Base-by-base conservation (phyloP, 192 early-diverging fungal species). In the Gryganskiella cystojenkinii region DNA sequence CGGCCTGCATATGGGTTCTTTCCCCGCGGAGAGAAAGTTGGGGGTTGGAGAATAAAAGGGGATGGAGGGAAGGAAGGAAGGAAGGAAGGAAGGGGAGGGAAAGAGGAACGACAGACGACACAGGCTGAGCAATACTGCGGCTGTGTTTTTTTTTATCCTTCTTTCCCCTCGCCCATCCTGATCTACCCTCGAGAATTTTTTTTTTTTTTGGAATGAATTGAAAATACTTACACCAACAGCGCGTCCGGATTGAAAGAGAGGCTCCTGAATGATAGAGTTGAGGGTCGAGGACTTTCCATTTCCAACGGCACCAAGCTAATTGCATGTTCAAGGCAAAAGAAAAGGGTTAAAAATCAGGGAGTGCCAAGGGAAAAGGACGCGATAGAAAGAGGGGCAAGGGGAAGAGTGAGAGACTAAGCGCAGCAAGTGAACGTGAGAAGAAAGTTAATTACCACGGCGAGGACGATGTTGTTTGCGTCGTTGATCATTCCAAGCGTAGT, bases 251-350 rank as follows among this genome's bases (percentile, higher is more conserved):
- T 70, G 73, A 61, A 82, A 86, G 15, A 83, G 60, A 24, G 75
- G 70, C 35, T 81, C 81, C 47, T 79, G 83, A 42, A 80, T 71
- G 59, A 86, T 86, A 27, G 85, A 80, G 43, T 86, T 86, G 2
- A 86, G 69, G 33, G 84, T 68, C 22, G 81, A 83, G 13, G 83
- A 84, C 61, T 86, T 86, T 25, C 85, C 85, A 25, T 82, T 84
- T 31, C 85, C 85, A 52, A 84, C 71, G 31, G 74, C 81, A 22
- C 85, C 85, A 24, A 86, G 64, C 73, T 76, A 68, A 17, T 11
- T 31, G 33, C n/a, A n/a, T n/a, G 45, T 11, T 24, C 11, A 54
- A 25, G 19, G 8, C 24, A 6, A 20, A 57, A 40, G 15, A 27
- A 9, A 27, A 27, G 17, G 1, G 47, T 7, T 28, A 68, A 52